Evolutionary conservation across 768 basidiomycete genomes (phyloP).

Genomic region (Lentinus brumalis): DNA sequence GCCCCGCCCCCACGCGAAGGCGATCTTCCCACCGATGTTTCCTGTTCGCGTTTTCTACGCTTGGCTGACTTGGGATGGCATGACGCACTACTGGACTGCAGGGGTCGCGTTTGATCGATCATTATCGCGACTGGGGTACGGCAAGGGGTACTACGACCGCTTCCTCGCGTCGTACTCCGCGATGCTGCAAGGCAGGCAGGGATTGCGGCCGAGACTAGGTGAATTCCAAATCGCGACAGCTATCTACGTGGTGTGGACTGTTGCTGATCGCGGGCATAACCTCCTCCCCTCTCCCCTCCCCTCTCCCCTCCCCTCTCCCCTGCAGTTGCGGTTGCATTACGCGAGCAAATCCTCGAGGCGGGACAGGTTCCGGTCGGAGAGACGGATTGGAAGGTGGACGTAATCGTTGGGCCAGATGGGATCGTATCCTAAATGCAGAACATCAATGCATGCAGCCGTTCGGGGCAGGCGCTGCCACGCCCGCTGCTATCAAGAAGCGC

Average conservation of each 20-base stretch:
- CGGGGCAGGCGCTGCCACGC: constrained; percentile 9
- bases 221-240: constrained; percentile 10
- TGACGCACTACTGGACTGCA: constrained; percentile 27
- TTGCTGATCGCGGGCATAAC: constrained; percentile 9
- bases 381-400: constrained; percentile 67
- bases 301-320: constrained; percentile 4
- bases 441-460: neutral
- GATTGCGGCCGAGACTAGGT: constrained; percentile 69
- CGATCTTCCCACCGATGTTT: constrained; percentile 3
- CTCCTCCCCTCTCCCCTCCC: constrained; percentile 7
- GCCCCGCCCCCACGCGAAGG: neutral
- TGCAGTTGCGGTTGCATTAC: constrained; percentile 64
- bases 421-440: constrained; percentile 25
- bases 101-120: constrained; percentile 77
- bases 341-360: constrained; percentile 60
- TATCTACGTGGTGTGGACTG: constrained; percentile 3
- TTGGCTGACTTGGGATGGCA: neutral
- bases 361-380: constrained; percentile 53
- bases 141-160: constrained; percentile 82
- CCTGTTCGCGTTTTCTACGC: neutral
- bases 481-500: neutral
- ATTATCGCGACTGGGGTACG: constrained; percentile 73
- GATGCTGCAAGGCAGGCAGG: constrained; percentile 39
- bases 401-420: constrained; percentile 53
- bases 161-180: constrained; percentile 61